Evolutionary conservation across 108 stramenopile species (phyloP).

Genomic region (Cyclotella baltica): DNA sequence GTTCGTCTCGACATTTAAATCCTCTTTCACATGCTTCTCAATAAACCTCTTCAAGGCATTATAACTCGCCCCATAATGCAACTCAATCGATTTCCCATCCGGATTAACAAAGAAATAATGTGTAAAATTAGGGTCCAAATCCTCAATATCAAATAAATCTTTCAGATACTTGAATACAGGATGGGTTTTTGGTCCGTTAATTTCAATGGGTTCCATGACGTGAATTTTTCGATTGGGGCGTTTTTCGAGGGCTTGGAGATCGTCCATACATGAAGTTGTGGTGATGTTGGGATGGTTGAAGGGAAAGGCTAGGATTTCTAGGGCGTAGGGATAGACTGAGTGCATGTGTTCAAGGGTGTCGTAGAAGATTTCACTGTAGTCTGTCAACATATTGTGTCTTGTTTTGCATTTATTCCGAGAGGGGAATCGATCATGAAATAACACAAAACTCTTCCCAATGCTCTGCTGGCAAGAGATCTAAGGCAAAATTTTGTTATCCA

Average conservation of each 20-base stretch:
- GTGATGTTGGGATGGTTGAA: conserved; percentile 37
- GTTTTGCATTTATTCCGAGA: conserved; percentile 25
- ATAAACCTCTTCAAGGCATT: conserved; percentile 42
- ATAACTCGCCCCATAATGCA: conserved; percentile 45
- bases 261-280: conserved; percentile 25
- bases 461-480: conserved; percentile 9
- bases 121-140: conserved; percentile 43
- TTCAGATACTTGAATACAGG: conserved; percentile 45
- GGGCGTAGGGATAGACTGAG: conserved; percentile 35
- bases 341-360: conserved; percentile 48
- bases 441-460: conserved; percentile 20
- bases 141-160: conserved; percentile 34
- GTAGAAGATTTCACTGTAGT: conserved; percentile 42
- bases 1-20: conserved; percentile 18
- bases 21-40: conserved; percentile 41
- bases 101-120: conserved; percentile 46
- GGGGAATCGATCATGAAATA: conserved; percentile 13
- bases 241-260: conserved; percentile 29
- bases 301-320: conserved; percentile 53
- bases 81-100: conserved; percentile 43
- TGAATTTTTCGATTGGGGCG: conserved; percentile 38
- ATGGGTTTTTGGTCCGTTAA: conserved; percentile 50
- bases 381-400: conserved; percentile 10
- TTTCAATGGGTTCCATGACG: conserved; percentile 40
- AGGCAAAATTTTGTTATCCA: conserved; percentile 21